Conservation (phyloP, 495 filamentous ascomycete species). For the Diplogelasinospora grovesii region DNA sequence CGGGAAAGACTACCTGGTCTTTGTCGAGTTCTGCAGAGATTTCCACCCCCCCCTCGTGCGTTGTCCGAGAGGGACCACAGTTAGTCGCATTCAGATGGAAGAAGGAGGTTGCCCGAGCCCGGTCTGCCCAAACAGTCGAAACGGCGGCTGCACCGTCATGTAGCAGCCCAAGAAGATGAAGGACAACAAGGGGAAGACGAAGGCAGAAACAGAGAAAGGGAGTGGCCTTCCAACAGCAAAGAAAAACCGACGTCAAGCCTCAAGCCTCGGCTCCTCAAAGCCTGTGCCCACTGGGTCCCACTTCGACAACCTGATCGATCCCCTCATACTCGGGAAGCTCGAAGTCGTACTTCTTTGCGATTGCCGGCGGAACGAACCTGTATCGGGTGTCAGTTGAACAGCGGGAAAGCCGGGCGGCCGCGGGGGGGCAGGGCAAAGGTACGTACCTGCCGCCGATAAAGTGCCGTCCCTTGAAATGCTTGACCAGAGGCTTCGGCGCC, state of each 20-base stretch:
- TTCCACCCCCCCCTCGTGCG: constrained; percentile 37
- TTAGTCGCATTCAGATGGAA: constrained; percentile 34
- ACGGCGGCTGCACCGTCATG: constrained; percentile 40
- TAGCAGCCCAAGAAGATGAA: constrained; percentile 14
- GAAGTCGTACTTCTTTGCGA: constrained; percentile 82
- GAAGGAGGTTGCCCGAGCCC: constrained; percentile 43
- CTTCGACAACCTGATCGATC: constrained; percentile 82
- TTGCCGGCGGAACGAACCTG: constrained; percentile 72
- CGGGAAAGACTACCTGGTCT: constrained; percentile 45
- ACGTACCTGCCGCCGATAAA: constrained; percentile 73
- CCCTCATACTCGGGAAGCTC: constrained; percentile 79
- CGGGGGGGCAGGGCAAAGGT: background rate
- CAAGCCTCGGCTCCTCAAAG: constrained; percentile 42
- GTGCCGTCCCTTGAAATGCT: constrained; percentile 76
- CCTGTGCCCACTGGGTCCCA: constrained; percentile 53
- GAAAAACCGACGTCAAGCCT: background rate
- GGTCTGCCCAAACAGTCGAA: constrained; percentile 43
- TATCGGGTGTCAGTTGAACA: constrained; percentile 13
- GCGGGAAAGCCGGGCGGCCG: background rate
- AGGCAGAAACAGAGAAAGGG: constrained; percentile 1
- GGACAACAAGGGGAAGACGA: constrained; percentile 2
- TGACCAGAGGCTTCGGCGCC: constrained; percentile 89
- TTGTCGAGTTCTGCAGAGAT: constrained; percentile 42
- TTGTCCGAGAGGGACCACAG: constrained; percentile 33
- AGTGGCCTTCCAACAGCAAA: background rate